Conservation (phyloP, 495 filamentous ascomycete genomes). For the Trichocladium antarcticum region DNA sequence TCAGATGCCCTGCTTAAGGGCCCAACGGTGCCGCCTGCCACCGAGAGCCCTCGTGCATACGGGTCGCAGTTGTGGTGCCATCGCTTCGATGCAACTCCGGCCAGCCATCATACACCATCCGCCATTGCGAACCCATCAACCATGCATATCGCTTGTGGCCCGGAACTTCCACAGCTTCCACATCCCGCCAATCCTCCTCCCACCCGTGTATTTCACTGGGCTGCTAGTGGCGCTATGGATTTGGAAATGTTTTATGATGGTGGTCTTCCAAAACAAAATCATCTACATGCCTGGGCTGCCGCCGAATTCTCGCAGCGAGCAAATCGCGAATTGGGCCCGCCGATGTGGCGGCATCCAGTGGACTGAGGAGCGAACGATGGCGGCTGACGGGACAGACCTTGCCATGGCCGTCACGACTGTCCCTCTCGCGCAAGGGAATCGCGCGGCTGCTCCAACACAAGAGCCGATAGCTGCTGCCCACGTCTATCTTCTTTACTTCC, state of each 20-base stretch:
- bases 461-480: slow-evolving; percentile 7
- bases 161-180: slow-evolving; percentile 22
- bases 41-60: slow-evolving; percentile 7
- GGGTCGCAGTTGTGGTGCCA: slow-evolving; percentile 1
- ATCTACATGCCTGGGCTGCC: slow-evolving; percentile 70
- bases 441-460: neutral
- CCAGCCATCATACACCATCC: neutral
- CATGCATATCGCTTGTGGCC: neutral
- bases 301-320: slow-evolving; percentile 47
- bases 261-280: slow-evolving; percentile 73
- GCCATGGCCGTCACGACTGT: slow-evolving; percentile 44
- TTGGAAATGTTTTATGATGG: slow-evolving; percentile 74
- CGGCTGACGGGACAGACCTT: slow-evolving; percentile 50
- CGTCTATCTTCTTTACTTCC: slow-evolving; percentile 48
- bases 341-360: slow-evolving; percentile 50
- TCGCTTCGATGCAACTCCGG: slow-evolving; percentile 7
- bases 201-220: slow-evolving; percentile 55
- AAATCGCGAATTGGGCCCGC: slow-evolving; percentile 47
- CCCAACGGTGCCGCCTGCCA: slow-evolving; percentile 1
- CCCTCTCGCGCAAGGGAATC: slow-evolving; percentile 5
- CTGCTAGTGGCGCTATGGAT: slow-evolving; percentile 57
- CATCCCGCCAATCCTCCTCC: slow-evolving; percentile 47
- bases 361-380: slow-evolving; percentile 44
- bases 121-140: neutral
- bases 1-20: neutral